Evolutionary conservation across 139 green algal genomes (phyloP), one percentile per base, ranked within the genome.

Genomic region (Eudorina sp.): DNA sequence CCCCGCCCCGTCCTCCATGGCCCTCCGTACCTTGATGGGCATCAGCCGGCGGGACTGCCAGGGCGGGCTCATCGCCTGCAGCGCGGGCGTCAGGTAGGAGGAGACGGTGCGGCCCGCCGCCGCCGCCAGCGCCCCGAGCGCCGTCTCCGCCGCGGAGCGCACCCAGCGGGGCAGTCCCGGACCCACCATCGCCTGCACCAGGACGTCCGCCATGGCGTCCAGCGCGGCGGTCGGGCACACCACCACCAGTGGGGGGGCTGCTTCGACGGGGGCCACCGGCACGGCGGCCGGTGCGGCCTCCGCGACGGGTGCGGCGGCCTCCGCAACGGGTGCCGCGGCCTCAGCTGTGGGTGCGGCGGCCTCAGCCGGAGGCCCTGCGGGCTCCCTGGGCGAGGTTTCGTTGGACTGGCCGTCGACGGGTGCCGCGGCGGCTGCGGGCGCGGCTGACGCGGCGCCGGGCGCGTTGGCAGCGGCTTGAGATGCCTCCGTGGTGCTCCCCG

Each of bases 41-140:
- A 96, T 90, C 27, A 97, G 83, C 16, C 92, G 90, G 0, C 95
- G 84, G 29, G 92, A 85, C 38, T 87, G 62, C 45, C 97, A 72
- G 18, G 87, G 79, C 19, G 89, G 90, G 43, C 62, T 80, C 72
- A 93, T 90, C 25, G 72, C 77, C 68, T 68, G 62, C 84, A 94
- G 81, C 41, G 91, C 58, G 0, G 92, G 92, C 36, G 53, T 53
- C 53, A 95, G 78, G 53, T 77, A 90, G 29, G 86, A 66, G 29
- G 77, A 45, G 25, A 90, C 34, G 75, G 70, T 58, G 40, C 69
- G 21, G 43, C 84, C 83, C 93, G 84, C 27, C 88, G 82, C 73
- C 53, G 53, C 43, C 90, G 84, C 82, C 90, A 95, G 81, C 40
- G 84, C 43, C n/a, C 53, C 36, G 40, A 94, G 66, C 25, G 82